phyloP scores from a whole-genome alignment of 768 basidiomycete genomes.

The Chlorophyllum brunneum region DNA sequence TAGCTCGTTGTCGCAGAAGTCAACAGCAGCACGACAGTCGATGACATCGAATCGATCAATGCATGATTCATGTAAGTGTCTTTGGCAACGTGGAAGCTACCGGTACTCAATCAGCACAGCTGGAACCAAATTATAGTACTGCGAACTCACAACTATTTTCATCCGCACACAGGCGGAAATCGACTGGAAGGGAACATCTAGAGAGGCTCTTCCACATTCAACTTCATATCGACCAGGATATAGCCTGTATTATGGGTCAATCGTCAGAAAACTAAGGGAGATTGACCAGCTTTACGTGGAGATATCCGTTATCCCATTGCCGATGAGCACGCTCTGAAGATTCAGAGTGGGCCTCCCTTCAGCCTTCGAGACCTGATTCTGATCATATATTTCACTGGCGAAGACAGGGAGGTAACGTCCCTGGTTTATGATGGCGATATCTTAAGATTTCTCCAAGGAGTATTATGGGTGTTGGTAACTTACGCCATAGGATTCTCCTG shows the following conservation, averaged over 20 bases:
- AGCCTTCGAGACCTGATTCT: slow-evolving; percentile 50
- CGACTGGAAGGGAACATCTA: slow-evolving; percentile 48
- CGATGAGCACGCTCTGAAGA: slow-evolving; percentile 67
- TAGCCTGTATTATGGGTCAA: slow-evolving; percentile 23
- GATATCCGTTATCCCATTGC: slow-evolving; percentile 46
- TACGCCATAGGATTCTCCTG: slow-evolving; percentile 73
- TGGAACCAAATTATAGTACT: slow-evolving; percentile 13
- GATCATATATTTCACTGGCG: slow-evolving; percentile 72
- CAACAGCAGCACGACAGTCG: slow-evolving; percentile 61
- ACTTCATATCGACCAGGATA: slow-evolving; percentile 50
- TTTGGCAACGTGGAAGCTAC: slow-evolving; percentile 67
- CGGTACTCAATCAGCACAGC: neutral
- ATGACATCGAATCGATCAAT: slow-evolving; percentile 64
- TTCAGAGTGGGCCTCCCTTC: slow-evolving; percentile 59
- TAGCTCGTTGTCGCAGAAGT: slow-evolving; percentile 60
- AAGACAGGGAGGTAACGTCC: slow-evolving; percentile 73
- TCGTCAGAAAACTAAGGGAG: neutral
- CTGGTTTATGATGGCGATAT: slow-evolving; percentile 26
- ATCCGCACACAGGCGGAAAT: slow-evolving; percentile 58
- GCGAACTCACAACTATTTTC: slow-evolving; percentile 49
- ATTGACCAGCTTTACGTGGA: slow-evolving; percentile 30
- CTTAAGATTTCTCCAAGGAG: slow-evolving; percentile 12
- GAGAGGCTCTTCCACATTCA: slow-evolving; percentile 55
- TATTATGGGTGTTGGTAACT: neutral
- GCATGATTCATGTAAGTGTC: slow-evolving; percentile 52